phyloP scores from a whole-genome alignment of 371 early-diverging fungal genomes.

The Nematocida homosporus region DNA sequence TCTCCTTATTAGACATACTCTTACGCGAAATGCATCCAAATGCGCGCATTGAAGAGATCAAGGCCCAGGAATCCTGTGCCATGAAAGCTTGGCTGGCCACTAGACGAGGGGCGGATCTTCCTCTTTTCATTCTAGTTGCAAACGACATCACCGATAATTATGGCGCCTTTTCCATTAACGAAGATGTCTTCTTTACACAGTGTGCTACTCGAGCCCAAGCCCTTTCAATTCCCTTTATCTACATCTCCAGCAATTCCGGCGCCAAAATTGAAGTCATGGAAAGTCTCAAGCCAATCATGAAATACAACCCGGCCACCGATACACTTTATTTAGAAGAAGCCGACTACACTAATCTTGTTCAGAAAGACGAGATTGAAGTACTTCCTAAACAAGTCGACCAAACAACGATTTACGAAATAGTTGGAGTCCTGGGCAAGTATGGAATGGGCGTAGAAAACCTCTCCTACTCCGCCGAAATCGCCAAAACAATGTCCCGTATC shows the following conservation, averaged over 20 bases:
- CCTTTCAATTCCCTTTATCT: conserved; percentile 80
- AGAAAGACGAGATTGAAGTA: conserved; percentile 21
- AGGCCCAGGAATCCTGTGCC: neutral
- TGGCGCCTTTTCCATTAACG: conserved; percentile 89
- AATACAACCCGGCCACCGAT: neutral
- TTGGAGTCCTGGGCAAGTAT: conserved; percentile 78
- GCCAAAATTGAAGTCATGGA: conserved; percentile 95
- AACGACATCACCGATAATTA: conserved; percentile 92
- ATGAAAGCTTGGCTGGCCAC: conserved; percentile 74
- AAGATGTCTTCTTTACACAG: conserved; percentile 82
- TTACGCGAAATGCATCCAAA: conserved; percentile 12
- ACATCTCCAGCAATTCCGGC: conserved; percentile 93
- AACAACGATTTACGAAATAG: conserved; percentile 73
- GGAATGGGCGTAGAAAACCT: conserved; percentile 96
- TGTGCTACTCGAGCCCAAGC: conserved; percentile 80
- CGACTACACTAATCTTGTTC: conserved; percentile 11
- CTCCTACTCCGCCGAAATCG: conserved; percentile 89
- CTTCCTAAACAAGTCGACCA: neutral
- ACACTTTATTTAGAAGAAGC: conserved; percentile 39
- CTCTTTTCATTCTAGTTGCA: conserved; percentile 70
- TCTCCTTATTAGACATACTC: conserved; percentile 9
- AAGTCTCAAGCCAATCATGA: conserved; percentile 71
- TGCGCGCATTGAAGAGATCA: neutral
- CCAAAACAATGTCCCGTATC: conserved; percentile 87
- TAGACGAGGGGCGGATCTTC: too few species aligned